Evolutionary conservation across 2,329 filamentous ascomycete genomes (phyloP).

Genomic region (Phialemoniopsis sp.): DNA sequence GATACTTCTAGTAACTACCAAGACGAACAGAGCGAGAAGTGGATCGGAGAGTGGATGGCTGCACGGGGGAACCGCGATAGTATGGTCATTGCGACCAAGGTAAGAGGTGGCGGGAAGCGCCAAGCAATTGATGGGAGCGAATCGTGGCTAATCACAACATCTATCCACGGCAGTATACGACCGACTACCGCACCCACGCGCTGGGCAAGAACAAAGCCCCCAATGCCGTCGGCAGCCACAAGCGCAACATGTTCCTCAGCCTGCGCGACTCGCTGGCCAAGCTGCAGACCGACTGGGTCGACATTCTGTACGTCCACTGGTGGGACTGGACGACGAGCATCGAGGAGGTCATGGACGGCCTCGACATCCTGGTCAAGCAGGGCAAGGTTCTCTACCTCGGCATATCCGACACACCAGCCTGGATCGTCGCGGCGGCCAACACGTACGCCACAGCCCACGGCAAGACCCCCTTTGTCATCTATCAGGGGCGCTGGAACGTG

Average conservation of each 20-base stretch:
- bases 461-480: conserved; percentile 30
- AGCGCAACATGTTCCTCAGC: conserved; percentile 33
- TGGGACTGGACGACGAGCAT: conserved; percentile 38
- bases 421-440: conserved; percentile 33
- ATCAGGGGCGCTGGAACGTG: conserved; percentile 34
- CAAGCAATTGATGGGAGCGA: too few relatives aligned
- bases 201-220: conserved; percentile 28
- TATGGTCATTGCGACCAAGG: conserved; percentile 54
- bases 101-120: conserved; percentile 5
- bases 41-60: conserved; percentile 55
- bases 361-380: conserved; percentile 33
- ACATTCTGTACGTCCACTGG: conserved; percentile 39
- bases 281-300: conserved; percentile 38
- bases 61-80: conserved; percentile 44
- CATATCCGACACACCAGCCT: conserved; percentile 32
- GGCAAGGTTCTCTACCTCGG: conserved; percentile 38
- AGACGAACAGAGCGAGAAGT: conserved; percentile 50
- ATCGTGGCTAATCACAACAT: too few relatives aligned
- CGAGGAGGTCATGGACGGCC: conserved; percentile 35
- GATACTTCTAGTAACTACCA: conserved; percentile 61
- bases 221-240: conserved; percentile 40
- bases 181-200: conserved; percentile 34
- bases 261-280: conserved; percentile 38
- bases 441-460: conserved; percentile 27
- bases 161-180: conserved; percentile 25